Conservation (phyloP, 441 rosid genomes). For the Gossypium trilobum region DNA sequence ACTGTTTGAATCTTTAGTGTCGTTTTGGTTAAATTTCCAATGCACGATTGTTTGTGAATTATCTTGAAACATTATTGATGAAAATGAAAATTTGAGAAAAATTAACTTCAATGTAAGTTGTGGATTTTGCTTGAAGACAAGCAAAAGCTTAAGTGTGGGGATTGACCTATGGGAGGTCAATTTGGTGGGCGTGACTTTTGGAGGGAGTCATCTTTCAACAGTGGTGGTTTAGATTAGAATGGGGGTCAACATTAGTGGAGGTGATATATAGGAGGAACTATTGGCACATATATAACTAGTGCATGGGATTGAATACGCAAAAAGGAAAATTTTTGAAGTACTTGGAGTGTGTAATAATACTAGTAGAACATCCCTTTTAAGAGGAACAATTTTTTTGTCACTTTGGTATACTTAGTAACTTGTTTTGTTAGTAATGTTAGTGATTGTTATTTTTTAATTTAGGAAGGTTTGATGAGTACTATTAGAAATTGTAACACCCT, state of each 20-base stretch:
- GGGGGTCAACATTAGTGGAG: constrained; percentile 37
- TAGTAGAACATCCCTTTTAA: constrained; percentile 11
- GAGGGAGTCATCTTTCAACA: constrained; percentile 39
- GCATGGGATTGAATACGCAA: constrained; percentile 58
- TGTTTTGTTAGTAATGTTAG: constrained; percentile 15
- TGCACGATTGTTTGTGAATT: too few species aligned
- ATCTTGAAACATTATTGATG: too few species aligned
- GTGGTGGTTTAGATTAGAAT: constrained; percentile 38
- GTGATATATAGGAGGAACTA: constrained; percentile 29
- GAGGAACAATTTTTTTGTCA: not conserved
- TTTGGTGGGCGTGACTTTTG: constrained; percentile 64
- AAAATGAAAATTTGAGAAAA: too few species aligned
- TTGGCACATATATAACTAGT: constrained; percentile 43
- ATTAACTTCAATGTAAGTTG: too few species aligned
- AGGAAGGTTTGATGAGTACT: constrained; percentile 21
- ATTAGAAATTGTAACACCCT: not conserved
- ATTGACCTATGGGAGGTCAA: constrained; percentile 37
- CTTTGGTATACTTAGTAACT: too few species aligned
- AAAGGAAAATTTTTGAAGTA: not conserved
- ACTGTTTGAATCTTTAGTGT: too few species aligned
- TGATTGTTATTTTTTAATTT: constrained; percentile 12
- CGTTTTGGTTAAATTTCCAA: too few species aligned
- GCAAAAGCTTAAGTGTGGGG: too few species aligned
- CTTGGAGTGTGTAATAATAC: constrained; percentile 18
- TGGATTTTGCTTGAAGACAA: too few species aligned